Conservation (phyloP, 2,329 filamentous ascomycete species). For the Coniosporium tulheliwenetii region DNA sequence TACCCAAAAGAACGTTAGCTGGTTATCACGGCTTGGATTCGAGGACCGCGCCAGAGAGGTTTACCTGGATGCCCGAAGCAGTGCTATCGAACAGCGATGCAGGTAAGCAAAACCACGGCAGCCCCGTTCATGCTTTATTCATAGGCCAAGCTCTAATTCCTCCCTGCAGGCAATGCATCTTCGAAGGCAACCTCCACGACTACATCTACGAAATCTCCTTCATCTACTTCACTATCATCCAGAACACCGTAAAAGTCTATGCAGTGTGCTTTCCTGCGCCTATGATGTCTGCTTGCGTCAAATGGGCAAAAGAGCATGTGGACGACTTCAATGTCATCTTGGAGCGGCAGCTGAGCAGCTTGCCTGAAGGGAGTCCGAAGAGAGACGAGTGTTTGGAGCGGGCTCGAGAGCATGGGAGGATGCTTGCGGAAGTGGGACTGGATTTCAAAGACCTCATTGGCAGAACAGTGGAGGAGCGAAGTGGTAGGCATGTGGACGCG, state of each 20-base stretch:
- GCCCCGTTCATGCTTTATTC: constrained; percentile 9
- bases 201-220: constrained; percentile 95
- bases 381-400: constrained; percentile 75
- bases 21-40: constrained; percentile 75
- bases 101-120: constrained; percentile 41
- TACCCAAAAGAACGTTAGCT: constrained; percentile 67
- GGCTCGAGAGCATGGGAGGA: constrained; percentile 63
- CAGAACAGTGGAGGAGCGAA: constrained; percentile 24
- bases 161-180: constrained; percentile 66
- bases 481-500: background rate
- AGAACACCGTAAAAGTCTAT: constrained; percentile 83
- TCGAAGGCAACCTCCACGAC: constrained; percentile 79
- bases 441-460: constrained; percentile 79
- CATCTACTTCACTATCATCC: constrained; percentile 87
- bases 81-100: constrained; percentile 64
- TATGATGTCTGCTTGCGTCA: constrained; percentile 89
- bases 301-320: constrained; percentile 94
- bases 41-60: constrained; percentile 80
- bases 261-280: constrained; percentile 61
- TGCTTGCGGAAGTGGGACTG: constrained; percentile 72
- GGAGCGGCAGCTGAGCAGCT: constrained; percentile 70
- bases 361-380: constrained; percentile 56
- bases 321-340: constrained; percentile 80
- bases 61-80: constrained; percentile 66
- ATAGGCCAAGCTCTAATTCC: constrained; percentile 8